A percentile compares a stretch with the other conserved stretches of the same genome.
Evolutionary conservation across 495 filamentous ascomycete species (phyloP).

Genomic region (Filosporella fistucella): DNA sequence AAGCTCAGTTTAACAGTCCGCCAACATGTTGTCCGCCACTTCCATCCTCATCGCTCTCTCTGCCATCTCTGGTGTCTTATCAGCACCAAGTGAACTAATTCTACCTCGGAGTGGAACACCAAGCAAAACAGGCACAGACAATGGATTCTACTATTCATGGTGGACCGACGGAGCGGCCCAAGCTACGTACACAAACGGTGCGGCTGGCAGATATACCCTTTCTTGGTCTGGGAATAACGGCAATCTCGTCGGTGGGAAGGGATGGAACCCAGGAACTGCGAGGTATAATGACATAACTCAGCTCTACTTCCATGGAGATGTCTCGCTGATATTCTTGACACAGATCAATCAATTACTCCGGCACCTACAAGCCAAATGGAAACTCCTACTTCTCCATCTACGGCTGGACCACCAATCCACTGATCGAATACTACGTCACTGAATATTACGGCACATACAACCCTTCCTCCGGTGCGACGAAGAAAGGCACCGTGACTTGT

Average conservation of each 20-base stretch:
- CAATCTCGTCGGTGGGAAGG: constrained; percentile 59
- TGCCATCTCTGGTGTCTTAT: neutral
- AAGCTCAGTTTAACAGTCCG: too few relatives aligned
- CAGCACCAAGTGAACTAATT: constrained; percentile 1
- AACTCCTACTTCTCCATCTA: constrained; percentile 53
- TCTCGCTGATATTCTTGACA: neutral
- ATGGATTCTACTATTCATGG: constrained; percentile 59
- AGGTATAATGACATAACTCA: constrained; percentile 27
- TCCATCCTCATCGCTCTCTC: constrained; percentile 1
- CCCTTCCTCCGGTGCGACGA: constrained; percentile 40
- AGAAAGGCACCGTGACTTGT: constrained; percentile 49
- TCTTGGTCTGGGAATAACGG: constrained; percentile 47
- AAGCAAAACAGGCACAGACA: constrained; percentile 10
- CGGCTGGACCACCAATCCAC: constrained; percentile 54
- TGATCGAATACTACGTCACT: constrained; percentile 60
- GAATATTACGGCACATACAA: constrained; percentile 53
- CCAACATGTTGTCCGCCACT: constrained; percentile 7
- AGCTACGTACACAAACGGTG: constrained; percentile 56
- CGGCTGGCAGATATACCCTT: constrained; percentile 51
- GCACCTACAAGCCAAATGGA: constrained; percentile 41
- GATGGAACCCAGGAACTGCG: constrained; percentile 14
- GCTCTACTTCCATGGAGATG: neutral
- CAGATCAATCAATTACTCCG: constrained; percentile 36
- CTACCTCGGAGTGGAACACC: neutral
- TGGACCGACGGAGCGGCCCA: constrained; percentile 55